Base-by-base conservation (phyloP, 768 basidiomycete genomes). In the Basidioascus undulatus region DNA sequence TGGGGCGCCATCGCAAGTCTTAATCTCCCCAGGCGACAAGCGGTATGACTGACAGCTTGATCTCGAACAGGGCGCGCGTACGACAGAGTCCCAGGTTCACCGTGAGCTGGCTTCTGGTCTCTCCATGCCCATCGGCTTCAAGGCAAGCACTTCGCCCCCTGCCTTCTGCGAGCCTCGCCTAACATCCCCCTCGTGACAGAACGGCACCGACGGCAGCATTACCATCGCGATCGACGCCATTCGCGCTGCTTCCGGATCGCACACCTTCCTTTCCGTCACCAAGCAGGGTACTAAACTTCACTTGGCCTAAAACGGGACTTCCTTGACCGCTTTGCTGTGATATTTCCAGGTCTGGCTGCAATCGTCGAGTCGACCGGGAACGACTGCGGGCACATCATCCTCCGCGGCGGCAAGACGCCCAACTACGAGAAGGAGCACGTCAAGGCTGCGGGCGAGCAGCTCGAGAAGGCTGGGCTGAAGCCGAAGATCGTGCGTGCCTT, bases 61-160 rank as follows among this genome's bases (percentile, higher is more conserved):
- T n/a, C n/a, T n/a, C n/a, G n/a, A n/a, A n/a, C n/a, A n/a, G n/a
- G n/a, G 80, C 27, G 82, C 81, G 11, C 69, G 82, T 12, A 86
- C 84, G 11, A 87, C 86, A 1, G 84, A 89, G 57, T 82, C 78
- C 4, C 58, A 89, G 56, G 81, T 89, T 13, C 84, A 89, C 55
- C 74, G 84, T 35, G 84, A 89, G 59, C 66, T 89, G 13, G 71
- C 47, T 47, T 78, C 74, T 5, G 80, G 74, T 2, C 64, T 89
- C n/a, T 82, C 79, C 13, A 84, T 89, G 79, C 78, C 81, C 3
- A 83, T 86, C 5, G 92, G 92, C 7, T 96, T 98, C 72, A 98
- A 98, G n/a, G n/a, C n/a, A n/a, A n/a, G n/a, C n/a, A n/a, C n/a
- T n/a, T n/a, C n/a, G n/a, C n/a, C n/a, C n/a, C n/a, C n/a, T n/a